phyloP scores from a whole-genome alignment of 805 yeast species.

The Ogataea zsoltii region DNA sequence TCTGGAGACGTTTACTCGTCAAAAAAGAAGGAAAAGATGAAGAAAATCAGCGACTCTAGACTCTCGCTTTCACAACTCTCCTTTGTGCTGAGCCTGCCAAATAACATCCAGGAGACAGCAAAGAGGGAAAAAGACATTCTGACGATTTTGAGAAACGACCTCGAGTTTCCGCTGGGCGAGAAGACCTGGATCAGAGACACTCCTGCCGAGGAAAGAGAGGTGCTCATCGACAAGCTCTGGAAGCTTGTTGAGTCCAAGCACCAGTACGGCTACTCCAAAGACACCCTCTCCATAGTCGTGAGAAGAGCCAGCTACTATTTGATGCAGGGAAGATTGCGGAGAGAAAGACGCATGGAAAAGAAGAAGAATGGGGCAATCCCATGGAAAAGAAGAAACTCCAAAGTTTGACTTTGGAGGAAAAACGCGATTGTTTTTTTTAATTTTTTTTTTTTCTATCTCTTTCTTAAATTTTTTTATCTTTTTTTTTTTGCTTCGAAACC shows the following conservation, averaged over 20 bases:
- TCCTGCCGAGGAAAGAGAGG: slow-evolving; percentile 48
- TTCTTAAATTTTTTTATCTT: neutral
- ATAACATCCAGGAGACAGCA: slow-evolving; percentile 54
- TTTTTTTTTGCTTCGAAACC: neutral
- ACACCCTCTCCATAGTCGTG: slow-evolving; percentile 66
- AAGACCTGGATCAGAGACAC: slow-evolving; percentile 88
- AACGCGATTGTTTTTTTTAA: neutral
- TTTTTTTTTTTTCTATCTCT: neutral
- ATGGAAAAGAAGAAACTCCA: slow-evolving; percentile 17
- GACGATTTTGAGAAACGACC: slow-evolving; percentile 51
- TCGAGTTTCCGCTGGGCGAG: slow-evolving; percentile 73
- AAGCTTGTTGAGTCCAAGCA: slow-evolving; percentile 47
- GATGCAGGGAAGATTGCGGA: slow-evolving; percentile 76
- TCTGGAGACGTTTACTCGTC: neutral
- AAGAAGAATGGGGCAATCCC: slow-evolving; percentile 30
- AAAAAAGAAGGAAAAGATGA: slow-evolving; percentile 18
- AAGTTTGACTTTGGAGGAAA: neutral
- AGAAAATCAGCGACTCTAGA: slow-evolving; percentile 47
- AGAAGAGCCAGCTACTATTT: slow-evolving; percentile 78
- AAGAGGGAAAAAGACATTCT: slow-evolving; percentile 55
- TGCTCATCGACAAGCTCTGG: slow-evolving; percentile 50
- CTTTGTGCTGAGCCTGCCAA: slow-evolving; percentile 47
- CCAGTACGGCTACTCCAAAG: slow-evolving; percentile 52
- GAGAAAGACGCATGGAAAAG: slow-evolving; percentile 56
- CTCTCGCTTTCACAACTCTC: slow-evolving; percentile 58